These are phyloP conservation scores for Candida silvicultrix DNA, from an alignment of 805 yeast genomes.

Conservation along the genomic window DNA sequence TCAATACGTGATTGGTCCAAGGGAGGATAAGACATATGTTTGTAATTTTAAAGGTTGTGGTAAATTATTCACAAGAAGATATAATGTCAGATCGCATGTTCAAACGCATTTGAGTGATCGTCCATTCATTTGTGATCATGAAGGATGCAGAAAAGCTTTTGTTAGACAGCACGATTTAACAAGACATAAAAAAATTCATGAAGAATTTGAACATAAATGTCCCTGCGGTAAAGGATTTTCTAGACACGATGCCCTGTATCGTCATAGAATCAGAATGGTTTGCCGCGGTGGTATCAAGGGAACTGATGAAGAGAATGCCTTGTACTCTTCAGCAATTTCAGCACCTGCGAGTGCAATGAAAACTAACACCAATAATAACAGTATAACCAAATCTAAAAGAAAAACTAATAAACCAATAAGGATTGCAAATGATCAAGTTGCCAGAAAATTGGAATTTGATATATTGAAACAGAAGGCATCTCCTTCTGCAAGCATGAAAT, in stretches of 20 bases:
- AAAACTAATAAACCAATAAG: not conserved
- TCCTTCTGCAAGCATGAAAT: not conserved
- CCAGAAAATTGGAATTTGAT: conserved; percentile 16
- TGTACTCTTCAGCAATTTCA: conserved; percentile 1
- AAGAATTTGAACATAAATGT: conserved; percentile 65
- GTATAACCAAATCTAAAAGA: not conserved
- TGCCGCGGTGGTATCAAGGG: conserved; percentile 63
- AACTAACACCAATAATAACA: not conserved
- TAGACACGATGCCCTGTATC: conserved; percentile 79
- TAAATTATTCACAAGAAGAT: conserved; percentile 78
- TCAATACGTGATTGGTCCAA: conserved; percentile 75
- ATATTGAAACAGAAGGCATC: conserved; percentile 1
- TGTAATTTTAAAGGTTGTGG: conserved; percentile 78
- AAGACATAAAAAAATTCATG: conserved; percentile 85
- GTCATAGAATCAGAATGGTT: conserved; percentile 74
- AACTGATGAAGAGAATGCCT: conserved; percentile 6
- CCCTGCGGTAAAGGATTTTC: conserved; percentile 94
- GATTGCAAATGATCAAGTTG: conserved; percentile 14
- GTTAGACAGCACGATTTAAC: conserved; percentile 94
- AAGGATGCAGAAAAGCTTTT: conserved; percentile 72
- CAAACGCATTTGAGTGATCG: conserved; percentile 95
- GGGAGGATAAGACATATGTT: conserved; percentile 58
- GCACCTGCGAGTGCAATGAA: conserved; percentile 10
- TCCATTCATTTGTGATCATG: conserved; percentile 70
- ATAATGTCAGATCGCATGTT: conserved; percentile 90